Base-by-base conservation (phyloP, 2,329 filamentous ascomycete species). In the Claviceps citrina region DNA sequence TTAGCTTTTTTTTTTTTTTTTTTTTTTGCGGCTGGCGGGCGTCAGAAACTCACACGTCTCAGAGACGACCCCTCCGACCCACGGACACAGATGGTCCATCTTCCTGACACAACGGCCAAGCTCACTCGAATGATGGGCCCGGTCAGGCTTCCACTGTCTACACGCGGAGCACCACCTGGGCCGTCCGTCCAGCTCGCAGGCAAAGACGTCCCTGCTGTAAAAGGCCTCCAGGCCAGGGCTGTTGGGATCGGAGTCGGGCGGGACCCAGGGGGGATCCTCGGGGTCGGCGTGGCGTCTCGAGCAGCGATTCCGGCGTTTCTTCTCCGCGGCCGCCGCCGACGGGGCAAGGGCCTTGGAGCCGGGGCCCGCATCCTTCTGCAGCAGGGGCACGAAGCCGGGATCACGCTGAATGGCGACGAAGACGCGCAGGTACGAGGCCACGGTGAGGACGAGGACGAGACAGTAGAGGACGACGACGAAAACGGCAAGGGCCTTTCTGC, bases 71-170 rank as follows among this genome's bases (percentile, higher is more conserved):
- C 89, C 91, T 4, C 89, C 89, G n/a, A 93, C 87, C 82, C 81
- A 96, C 0, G 89, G 91, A 53, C 91, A 98, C 52, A 87, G 91
- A 54, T 96, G 89, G 47, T 96, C 89, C 81, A 95, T 91, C 52
- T 91, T 91, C 31, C 72, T 65, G 18, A 93, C 81, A 53, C 89
- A 96, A 32, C 85, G 71, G 37, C 76, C 76, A 10, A 91, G 65
- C 54, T 93, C 84, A 39, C 78, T 78, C 53, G 82, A 93, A 59
- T 96, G 89, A 55, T 94, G 86, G 2, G 81, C 73, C 3, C 89
- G 73, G 53, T 95, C 89, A 0, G 82, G 78, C 58, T 95, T 96
- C 76, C 83, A 94, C 47, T 81, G 84, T 41, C 73, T 73, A 56
- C 89, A 98, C 39, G 75, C 72, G 4, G 78, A 78, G 61, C 89